Evolutionary conservation across 441 rosid genomes (phyloP).

Genomic region (Populus hybrid): DNA sequence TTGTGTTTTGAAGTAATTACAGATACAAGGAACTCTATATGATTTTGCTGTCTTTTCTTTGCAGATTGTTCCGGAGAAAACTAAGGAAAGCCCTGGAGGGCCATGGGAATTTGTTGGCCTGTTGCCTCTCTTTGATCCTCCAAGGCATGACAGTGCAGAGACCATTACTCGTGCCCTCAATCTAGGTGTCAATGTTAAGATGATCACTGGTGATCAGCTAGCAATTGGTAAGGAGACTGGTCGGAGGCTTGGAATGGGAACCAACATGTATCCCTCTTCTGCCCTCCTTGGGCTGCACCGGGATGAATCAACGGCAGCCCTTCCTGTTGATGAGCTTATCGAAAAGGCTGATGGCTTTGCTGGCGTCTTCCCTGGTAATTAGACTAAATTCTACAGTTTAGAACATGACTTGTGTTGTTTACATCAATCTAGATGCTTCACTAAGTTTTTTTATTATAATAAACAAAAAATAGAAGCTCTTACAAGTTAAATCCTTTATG

Average conservation of each 20-base stretch:
- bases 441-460: not conserved
- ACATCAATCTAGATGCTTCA: not conserved
- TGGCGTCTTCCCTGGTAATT: constrained; percentile 89
- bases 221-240: constrained; percentile 96
- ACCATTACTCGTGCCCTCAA: constrained; percentile 84
- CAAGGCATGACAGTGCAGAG: constrained; percentile 95
- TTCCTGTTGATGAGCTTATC: constrained; percentile 74
- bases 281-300: constrained; percentile 69
- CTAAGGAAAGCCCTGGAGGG: constrained; percentile 65
- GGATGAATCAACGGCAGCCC: constrained; percentile 57
- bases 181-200: constrained; percentile 92
- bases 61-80: constrained; percentile 66
- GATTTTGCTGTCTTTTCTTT: not conserved
- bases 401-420: not conserved
- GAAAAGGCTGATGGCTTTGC: constrained; percentile 95
- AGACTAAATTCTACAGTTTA: not conserved
- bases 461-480: not conserved
- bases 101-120: constrained; percentile 96
- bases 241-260: constrained; percentile 96
- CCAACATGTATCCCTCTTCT: constrained; percentile 92
- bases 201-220: constrained; percentile 96
- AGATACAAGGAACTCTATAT: not conserved
- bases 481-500: not conserved
- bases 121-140: constrained; percentile 91
- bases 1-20: not conserved